Base-by-base conservation (phyloP, 2,329 filamentous ascomycete species). In the Aureobasidium leucospermi region DNA sequence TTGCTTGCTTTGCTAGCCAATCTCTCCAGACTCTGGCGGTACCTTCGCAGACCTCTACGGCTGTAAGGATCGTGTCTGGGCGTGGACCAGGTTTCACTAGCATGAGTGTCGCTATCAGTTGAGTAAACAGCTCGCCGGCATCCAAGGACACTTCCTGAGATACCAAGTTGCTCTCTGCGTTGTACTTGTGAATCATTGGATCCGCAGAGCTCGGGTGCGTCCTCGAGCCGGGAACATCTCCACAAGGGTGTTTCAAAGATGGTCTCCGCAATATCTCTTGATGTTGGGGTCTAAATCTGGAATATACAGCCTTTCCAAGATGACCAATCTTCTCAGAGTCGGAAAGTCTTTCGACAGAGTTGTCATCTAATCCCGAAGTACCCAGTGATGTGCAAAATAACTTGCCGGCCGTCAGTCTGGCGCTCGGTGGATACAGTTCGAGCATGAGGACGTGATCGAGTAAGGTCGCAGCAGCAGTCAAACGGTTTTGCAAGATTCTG, bases 361-460 rank as follows among this genome's bases (percentile, higher is more conserved):
- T 48, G 23, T 74, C 70, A 56, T 77, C 75, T n/a, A 89, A 73
- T 2, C 80, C 80, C 64, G 85, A 77, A 1, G 86, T 90, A 32
- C 81, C 83, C 10, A 86, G 75, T 63, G 87, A 87, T 46, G 83
- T 78, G 72, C 89, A 92, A 68, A 81, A 81, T 11, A 90, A 78
- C 58, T 85, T 85, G 0, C 88, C 86, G 19, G 87, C 85, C 5
- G 81, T 85, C 52, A 87, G 77, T 70, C 85, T 86, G 28, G 81
- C 84, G 63, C 79, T 83, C 0, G 89, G 89, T 63, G 88, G 88
- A 68, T 88, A 92, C 70, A 87, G 90, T 74, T 93, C 88, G 43
- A 95, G 81, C 39, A 92, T 83, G 41, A 94, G 74, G 58, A 85
- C 82, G 67, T 89, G 83, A 39, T 84, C 80, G 39, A 80, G 74